Evolutionary conservation across 2,329 filamentous ascomycete genomes (phyloP).

Genomic region (Epichloe sylvatica): DNA sequence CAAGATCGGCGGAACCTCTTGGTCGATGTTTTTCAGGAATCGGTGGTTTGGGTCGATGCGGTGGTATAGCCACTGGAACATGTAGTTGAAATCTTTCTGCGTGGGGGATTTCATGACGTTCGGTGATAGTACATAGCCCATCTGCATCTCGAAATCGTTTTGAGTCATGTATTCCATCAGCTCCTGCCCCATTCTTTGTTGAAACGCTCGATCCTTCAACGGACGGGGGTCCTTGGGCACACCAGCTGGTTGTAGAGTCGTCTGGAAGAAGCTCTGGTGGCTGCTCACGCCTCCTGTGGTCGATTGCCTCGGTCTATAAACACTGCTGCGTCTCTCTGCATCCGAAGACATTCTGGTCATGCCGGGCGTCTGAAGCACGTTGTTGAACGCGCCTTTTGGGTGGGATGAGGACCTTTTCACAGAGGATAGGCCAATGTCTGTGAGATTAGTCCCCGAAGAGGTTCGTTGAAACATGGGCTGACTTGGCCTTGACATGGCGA

Average conservation of each 20-base stretch:
- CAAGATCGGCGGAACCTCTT: constrained; percentile 82
- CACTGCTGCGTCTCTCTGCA: constrained; percentile 62
- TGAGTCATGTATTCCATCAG: constrained; percentile 81
- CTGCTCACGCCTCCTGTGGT: constrained; percentile 45
- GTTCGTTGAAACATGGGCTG: constrained; percentile 79
- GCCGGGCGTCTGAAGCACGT: constrained; percentile 36
- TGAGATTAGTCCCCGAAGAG: constrained; percentile 68
- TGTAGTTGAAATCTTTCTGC: constrained; percentile 94
- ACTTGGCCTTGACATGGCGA: constrained; percentile 67
- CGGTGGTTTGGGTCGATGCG: constrained; percentile 87
- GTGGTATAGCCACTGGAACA: constrained; percentile 97
- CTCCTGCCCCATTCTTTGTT: constrained; percentile 74
- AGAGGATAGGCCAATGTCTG: constrained; percentile 67
- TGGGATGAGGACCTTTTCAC: constrained; percentile 73
- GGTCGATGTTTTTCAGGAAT: constrained; percentile 89
- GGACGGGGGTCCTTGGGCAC: constrained; percentile 84
- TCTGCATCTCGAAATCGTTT: constrained; percentile 95
- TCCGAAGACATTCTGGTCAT: constrained; percentile 34
- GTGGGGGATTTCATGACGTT: constrained; percentile 90
- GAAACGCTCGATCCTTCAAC: constrained; percentile 66
- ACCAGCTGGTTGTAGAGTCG: constrained; percentile 66
- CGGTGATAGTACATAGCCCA: constrained; percentile 83
- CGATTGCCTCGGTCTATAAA: constrained; percentile 59
- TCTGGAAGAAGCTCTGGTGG: constrained; percentile 91
- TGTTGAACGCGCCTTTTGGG: constrained; percentile 41